Evolutionary conservation across 2,329 filamentous ascomycete species (phyloP), one percentile per base, ranked within the genome.

Genomic region (Xylariaceae sp.): DNA sequence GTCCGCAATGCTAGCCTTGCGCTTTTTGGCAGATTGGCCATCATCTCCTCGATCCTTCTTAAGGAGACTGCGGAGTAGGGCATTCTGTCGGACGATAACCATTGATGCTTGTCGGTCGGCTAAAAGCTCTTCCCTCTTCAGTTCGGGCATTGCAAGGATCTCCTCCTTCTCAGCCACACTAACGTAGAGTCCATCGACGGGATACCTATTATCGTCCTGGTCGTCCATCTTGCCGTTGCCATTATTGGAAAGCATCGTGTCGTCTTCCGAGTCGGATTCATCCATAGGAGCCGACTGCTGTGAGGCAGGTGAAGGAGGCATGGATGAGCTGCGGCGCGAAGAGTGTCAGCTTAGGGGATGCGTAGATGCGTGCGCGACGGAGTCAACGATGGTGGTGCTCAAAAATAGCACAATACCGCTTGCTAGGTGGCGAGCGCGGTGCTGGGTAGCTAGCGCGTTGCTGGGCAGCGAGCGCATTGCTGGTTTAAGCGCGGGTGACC

Each of bases 81-180:
- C 72, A 51, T 92, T 87, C 61, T 94, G 90, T 39, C 83, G 76
- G 48, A 84, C 80, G 33, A 80, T 79, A 52, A 92, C 84, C 37
- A 89, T 80, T 56, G 92, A 80, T 49, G 86, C 78, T 22, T 83
- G 81, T 45, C 92, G 86, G 47, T 94, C 85, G 14, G 88, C 90
- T 5, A 98, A 74, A 28, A 94, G 80, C 55, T 87, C 78, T 59
- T 98, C 92, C 42, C 90, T 83, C 54, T 94, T 80, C 32, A 96
- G 80, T 63, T 96, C 89, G 19, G 88, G 81, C 73, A 95, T 78
- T 36, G 70, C 75, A 72, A 92, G 80, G 42, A 98, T 92, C 32
- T 83, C 70, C 6, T 72, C 72, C 58, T 85, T 89, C 53, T 92
- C 85, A 24, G 76, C 70, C 28, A 77, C 69, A 45, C 77, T 83